Conservation (phyloP, 1,284 basidiomycete species). For the Fistulina hepatica region DNA sequence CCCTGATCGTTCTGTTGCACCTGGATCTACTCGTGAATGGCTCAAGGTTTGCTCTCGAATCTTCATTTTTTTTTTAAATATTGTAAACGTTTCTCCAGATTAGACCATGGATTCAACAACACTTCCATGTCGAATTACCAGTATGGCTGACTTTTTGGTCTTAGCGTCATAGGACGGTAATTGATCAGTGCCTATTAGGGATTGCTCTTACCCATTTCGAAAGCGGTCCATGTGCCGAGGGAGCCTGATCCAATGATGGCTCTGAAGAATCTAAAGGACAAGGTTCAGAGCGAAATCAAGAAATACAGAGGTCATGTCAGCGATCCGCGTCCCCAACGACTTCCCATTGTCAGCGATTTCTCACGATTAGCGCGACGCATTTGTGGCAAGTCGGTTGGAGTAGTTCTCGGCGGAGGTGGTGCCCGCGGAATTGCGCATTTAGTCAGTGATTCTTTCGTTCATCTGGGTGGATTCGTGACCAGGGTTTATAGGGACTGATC, state of each 20-base stretch:
- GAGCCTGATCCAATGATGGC: conserved; percentile 87
- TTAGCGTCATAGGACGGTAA: neutral
- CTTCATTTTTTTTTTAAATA: conserved; percentile 7
- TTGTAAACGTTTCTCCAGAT: conserved; percentile 38
- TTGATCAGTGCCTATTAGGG: conserved; percentile 47
- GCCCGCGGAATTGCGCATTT: conserved; percentile 92
- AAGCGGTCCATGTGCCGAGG: conserved; percentile 40
- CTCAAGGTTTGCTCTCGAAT: conserved; percentile 54
- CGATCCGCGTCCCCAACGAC: conserved; percentile 62
- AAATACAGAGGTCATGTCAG: conserved; percentile 70
- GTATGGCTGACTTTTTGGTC: conserved; percentile 30
- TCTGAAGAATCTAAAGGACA: conserved; percentile 83
- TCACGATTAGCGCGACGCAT: conserved; percentile 84
- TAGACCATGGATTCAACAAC: conserved; percentile 91
- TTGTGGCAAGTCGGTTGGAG: conserved; percentile 87
- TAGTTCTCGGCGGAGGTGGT: conserved; percentile 94
- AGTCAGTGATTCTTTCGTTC: conserved; percentile 32
- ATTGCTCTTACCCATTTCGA: conserved; percentile 53
- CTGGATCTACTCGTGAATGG: conserved; percentile 95
- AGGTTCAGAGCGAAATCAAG: conserved; percentile 81
- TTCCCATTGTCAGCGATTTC: conserved; percentile 85
- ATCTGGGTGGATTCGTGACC: neutral
- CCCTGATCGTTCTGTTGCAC: conserved; percentile 79
- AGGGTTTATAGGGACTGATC: conserved; percentile 61
- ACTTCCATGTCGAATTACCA: conserved; percentile 82